Conservation (phyloP, 2,329 filamentous ascomycete species). For the Exophiala oligosperma region DNA sequence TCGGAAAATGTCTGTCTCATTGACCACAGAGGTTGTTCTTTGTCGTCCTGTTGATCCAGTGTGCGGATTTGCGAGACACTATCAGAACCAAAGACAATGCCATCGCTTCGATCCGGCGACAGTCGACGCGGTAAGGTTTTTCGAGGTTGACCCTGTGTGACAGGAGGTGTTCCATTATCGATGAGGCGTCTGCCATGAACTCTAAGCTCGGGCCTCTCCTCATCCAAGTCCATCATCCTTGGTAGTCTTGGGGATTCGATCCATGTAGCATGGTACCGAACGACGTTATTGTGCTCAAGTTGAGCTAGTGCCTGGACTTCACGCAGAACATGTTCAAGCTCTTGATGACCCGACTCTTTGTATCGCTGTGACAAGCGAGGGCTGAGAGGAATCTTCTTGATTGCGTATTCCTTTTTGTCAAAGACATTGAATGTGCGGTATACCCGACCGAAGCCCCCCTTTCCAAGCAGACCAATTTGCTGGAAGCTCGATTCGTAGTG, state of each 20-base stretch:
- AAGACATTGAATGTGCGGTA: constrained; percentile 62
- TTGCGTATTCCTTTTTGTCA: constrained; percentile 62
- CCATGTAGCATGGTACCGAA: constrained; percentile 67
- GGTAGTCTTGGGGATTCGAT: constrained; percentile 46
- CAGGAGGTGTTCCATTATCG: neutral
- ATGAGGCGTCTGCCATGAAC: constrained; percentile 16
- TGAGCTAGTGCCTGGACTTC: constrained; percentile 63
- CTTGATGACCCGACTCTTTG: constrained; percentile 52
- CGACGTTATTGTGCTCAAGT: constrained; percentile 65
- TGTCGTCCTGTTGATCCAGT: neutral
- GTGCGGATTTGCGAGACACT: constrained; percentile 7
- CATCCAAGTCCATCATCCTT: neutral
- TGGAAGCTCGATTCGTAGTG: constrained; percentile 53
- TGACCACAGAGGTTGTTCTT: constrained; percentile 5
- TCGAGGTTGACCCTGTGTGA: neutral
- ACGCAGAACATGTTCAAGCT: constrained; percentile 57
- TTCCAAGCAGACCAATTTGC: constrained; percentile 59
- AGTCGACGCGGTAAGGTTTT: neutral
- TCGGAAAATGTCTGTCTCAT: constrained; percentile 7
- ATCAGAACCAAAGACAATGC: constrained; percentile 25
- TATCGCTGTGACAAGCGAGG: constrained; percentile 53
- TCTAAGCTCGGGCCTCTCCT: constrained; percentile 7
- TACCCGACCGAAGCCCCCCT: constrained; percentile 66
- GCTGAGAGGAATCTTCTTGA: constrained; percentile 65
- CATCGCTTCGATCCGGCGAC: constrained; percentile 11